Evolutionary conservation across 371 early-diverging fungal genomes (phyloP).

Genomic region (Mortierella sp.): DNA sequence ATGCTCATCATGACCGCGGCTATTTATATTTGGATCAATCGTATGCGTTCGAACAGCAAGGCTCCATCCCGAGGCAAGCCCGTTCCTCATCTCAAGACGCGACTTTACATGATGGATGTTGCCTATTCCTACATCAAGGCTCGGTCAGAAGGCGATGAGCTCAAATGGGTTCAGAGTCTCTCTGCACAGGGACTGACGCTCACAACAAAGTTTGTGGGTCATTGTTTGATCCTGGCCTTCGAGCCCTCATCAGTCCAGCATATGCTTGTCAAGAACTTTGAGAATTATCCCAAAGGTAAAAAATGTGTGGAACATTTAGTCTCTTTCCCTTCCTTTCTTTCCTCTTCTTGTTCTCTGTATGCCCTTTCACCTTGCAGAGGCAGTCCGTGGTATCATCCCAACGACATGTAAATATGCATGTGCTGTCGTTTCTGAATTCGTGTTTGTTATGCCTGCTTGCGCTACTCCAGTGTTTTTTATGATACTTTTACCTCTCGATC

Average conservation of each 20-base stretch:
- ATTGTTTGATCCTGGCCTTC: constrained; percentile 44
- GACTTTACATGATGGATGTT: constrained; percentile 41
- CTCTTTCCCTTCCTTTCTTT: no score
- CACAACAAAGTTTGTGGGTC: constrained; percentile 44
- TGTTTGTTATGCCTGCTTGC: no score
- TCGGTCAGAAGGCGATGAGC: constrained; percentile 25
- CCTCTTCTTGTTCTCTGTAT: no score
- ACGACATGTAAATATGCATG: no score
- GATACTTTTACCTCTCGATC: no score
- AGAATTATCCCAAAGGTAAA: constrained; percentile 55
- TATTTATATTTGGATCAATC: constrained; percentile 47
- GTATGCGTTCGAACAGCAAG: constrained; percentile 36
- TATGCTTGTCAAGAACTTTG: constrained; percentile 55
- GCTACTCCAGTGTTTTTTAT: no score
- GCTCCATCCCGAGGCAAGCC: constrained; percentile 38
- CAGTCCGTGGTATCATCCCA: no score
- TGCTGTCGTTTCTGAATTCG: no score
- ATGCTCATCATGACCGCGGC: constrained; percentile 48
- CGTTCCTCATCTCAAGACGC: constrained; percentile 34
- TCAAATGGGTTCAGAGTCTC: constrained; percentile 43
- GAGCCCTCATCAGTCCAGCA: constrained; percentile 55
- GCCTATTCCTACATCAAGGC: constrained; percentile 30
- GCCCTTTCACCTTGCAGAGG: no score
- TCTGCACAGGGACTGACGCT: constrained; percentile 42
- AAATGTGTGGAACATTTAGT: no score